Percentiles rank a stretch among this genome's conserved stretches.
Conservation (phyloP, 805 yeast species). For the Starmerella apicola region DNA sequence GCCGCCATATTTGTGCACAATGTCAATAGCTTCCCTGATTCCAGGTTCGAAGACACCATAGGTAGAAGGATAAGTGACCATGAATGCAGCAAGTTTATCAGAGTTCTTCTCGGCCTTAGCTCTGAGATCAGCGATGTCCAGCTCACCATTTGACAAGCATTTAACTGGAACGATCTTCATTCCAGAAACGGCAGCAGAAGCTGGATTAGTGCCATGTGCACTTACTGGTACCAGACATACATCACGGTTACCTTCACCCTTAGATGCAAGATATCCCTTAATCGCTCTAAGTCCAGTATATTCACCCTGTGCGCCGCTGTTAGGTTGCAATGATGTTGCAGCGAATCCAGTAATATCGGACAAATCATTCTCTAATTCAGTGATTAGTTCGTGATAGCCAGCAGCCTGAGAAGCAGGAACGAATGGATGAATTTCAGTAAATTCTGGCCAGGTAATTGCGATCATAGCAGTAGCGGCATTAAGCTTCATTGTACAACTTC, state of each 20-base stretch:
- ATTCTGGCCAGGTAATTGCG: conserved; percentile 90
- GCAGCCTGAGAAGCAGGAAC: conserved; percentile 79
- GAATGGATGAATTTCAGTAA: conserved; percentile 80
- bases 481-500: conserved; percentile 96
- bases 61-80: conserved; percentile 97
- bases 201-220: conserved; percentile 98
- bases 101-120: conserved; percentile 59
- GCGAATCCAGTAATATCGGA: conserved; percentile 89
- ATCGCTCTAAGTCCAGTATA: conserved; percentile 87
- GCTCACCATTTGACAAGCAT: conserved; percentile 73
- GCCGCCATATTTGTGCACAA: conserved; percentile 78
- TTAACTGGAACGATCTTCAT: conserved; percentile 86
- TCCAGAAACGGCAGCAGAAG: conserved; percentile 96
- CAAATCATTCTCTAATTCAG: conserved; percentile 69
- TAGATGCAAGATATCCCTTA: conserved; percentile 55
- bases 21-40: conserved; percentile 70
- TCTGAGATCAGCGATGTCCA: conserved; percentile 65
- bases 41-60: conserved; percentile 94
- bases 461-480: conserved; percentile 92
- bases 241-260: conserved; percentile 62
- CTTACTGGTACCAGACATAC: conserved; percentile 90
- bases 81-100: conserved; percentile 69
- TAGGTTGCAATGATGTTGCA: conserved; percentile 86
- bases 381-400: conserved; percentile 68
- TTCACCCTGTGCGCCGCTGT: conserved; percentile 98